A percentile compares a stretch with the other conserved stretches of the same genome.
These are phyloP conservation scores for Rhodamnia argentea DNA, from an alignment of 345 rosid species.

Conservation along the genomic window DNA sequence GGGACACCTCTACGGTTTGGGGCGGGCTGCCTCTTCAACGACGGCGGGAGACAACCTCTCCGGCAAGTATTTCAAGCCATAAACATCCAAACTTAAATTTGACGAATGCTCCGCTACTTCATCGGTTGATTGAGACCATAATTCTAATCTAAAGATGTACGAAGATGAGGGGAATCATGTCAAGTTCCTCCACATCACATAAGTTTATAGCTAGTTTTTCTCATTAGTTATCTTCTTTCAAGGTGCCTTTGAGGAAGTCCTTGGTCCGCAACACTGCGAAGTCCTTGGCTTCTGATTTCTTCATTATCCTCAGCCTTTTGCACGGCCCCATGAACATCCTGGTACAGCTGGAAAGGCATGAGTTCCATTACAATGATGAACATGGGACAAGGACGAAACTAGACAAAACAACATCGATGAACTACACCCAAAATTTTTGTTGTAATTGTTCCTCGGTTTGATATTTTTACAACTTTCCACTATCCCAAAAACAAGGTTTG, in stretches of 20 bases:
- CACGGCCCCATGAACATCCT: conserved; percentile 8
- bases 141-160: background rate
- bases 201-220: no score
- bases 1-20: no score
- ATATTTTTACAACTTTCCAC: background rate
- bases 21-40: no score
- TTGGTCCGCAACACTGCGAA: no score
- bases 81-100: background rate
- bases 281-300: no score
- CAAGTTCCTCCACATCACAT: background rate
- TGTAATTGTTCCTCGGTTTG: background rate
- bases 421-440: background rate
- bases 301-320: background rate
- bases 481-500: background rate
- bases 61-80: no score
- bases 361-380: background rate
- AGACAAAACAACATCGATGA: background rate
- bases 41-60: no score
- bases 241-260: no score
- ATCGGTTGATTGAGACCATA: background rate
- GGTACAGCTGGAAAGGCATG: background rate
- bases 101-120: background rate
- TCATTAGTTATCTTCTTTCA: no score
- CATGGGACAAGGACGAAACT: background rate
- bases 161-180: background rate